Evolutionary conservation across 140 eudicot genomes (phyloP), one percentile per base, ranked within the genome.

Genomic region (Senecio squalidus): DNA sequence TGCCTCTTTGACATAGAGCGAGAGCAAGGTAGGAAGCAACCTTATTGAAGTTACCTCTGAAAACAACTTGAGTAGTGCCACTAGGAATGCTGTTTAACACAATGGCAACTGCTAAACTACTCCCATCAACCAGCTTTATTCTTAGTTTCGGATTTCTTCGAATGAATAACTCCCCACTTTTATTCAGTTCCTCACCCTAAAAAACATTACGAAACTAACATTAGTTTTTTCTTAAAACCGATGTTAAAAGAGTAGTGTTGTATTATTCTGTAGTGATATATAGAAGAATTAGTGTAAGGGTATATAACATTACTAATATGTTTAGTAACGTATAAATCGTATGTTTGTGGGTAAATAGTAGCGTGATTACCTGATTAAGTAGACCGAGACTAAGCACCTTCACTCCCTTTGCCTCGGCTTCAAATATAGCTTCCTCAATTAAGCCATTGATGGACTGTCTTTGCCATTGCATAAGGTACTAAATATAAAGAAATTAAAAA

Each of bases 81-180:
- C 51, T 79, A 4, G 91, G 91, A 46, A 86, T 76, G 73, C 46
- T 79, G 50, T 86, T 86, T 17, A 86, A 59, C 24, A 86, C 87
- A 9, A 86, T 72, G 11, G 91, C 95, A 76, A 82, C 74, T 16
- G 67, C 90, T 34, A 85, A 76, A 49, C 95, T 85, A 66, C 90
- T 85, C 33, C 95, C 91, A 69, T 86, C 91, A 16, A 86, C 85
- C 55, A 86, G 1, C 76, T 72, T 86, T 67, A 86, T 67, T 43
- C 74, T 86, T 9, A 86, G 71, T 39, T 67, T 10, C 14, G 95
- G 95, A 6, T 82, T 62, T 62, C 71, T 76, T 64, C 60, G 55
- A 17, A 82, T 29, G 58, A 73, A 86, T 5, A 79, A 18, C 46
- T 79, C 80, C 39, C 95, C 88, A 52, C 48, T 63, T 13, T 25